Conservation (phyloP, 1,284 basidiomycete species). For the Tilletia setariae region DNA sequence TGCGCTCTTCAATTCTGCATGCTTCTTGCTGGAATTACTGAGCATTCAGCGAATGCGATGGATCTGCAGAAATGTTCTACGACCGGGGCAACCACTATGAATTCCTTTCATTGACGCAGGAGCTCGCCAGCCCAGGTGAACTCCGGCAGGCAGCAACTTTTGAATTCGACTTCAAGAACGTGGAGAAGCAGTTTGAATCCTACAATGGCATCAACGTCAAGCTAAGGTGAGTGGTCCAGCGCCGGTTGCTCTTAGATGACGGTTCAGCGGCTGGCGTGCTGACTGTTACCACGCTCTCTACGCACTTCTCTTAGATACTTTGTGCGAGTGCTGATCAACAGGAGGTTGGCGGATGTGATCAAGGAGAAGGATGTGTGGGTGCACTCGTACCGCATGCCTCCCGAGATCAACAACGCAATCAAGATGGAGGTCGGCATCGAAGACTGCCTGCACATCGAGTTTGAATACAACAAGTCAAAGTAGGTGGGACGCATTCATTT, state of each 20-base stretch:
- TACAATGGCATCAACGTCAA: conserved; percentile 99
- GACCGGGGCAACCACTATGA: conserved; percentile 97
- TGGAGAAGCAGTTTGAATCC: conserved; percentile 97
- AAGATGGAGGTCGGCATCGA: conserved; percentile 99
- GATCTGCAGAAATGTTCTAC: conserved; percentile 77
- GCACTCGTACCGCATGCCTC: conserved; percentile 96
- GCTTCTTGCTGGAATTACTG: conserved; percentile 18
- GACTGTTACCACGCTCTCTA: not conserved
- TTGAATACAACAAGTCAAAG: conserved; percentile 99
- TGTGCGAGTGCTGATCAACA: conserved; percentile 82
- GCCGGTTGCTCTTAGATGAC: not conserved
- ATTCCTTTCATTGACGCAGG: conserved; percentile 90
- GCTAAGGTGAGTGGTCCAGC: conserved; percentile 58
- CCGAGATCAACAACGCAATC: conserved; percentile 93
- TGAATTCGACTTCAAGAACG: conserved; percentile 96
- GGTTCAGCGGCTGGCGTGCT: not conserved
- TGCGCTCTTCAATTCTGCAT: not conserved
- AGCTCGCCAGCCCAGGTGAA: conserved; percentile 88
- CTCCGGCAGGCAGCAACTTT: conserved; percentile 90
- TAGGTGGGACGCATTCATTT: conserved; percentile 19
- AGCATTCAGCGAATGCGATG: conserved; percentile 12
- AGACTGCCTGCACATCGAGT: conserved; percentile 97
- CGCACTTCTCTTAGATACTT: conserved; percentile 63
- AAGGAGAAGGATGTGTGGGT: conserved; percentile 97
- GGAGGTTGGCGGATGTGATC: conserved; percentile 83